Base-by-base conservation (phyloP, 1,139 yeast genomes). In the Candida glucosophila region DNA sequence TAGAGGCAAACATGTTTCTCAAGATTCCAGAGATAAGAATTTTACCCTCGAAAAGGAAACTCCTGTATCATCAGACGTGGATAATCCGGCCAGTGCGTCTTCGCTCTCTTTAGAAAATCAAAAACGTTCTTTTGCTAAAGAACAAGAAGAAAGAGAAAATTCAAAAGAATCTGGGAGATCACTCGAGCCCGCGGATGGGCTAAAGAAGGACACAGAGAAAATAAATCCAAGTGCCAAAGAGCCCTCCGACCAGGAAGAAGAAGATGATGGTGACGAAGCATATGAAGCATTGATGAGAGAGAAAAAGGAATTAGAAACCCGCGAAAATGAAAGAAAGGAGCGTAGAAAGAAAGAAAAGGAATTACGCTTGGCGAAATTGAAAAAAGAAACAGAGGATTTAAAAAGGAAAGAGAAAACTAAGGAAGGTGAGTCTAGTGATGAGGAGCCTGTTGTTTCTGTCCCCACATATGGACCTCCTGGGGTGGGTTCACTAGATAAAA, bases 381-480 rank as follows among this genome's bases (percentile, higher is more conserved):
- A 61, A 41, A 71, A 65, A 34, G 80, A 82, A 51, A 72, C 76
- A 77, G 77, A 73, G 34, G 73, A 55, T 36, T 45, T 43, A 25
- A 48, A 47, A 29, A 55, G 49, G 18, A 57, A 55, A 22, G 57
- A 49, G 29, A 66, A 51, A 31, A 17, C 25, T n/a, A 16, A 17
- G n/a, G 24, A 17, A 19, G 68, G 52, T 32, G 69, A 54, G 22
- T 61, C 52, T 27, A 44, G 44, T n/a, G 28, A 32, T 11, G 26
- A 19, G 13, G 47, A 36, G 16, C 55, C 56, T 4, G 52, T 44
- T 3, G 29, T 49, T 3, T 33, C 41, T 3, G 58, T 47, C 14
- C 55, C 57, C 3, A 49, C 56, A 20, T 55, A 55, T 38, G 52
- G 51, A 3, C 47, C n/a, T n/a, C n/a, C 59, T 5, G 11, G 11